Conservation (phyloP, 306 rosid species). For the Trifolium repens region DNA sequence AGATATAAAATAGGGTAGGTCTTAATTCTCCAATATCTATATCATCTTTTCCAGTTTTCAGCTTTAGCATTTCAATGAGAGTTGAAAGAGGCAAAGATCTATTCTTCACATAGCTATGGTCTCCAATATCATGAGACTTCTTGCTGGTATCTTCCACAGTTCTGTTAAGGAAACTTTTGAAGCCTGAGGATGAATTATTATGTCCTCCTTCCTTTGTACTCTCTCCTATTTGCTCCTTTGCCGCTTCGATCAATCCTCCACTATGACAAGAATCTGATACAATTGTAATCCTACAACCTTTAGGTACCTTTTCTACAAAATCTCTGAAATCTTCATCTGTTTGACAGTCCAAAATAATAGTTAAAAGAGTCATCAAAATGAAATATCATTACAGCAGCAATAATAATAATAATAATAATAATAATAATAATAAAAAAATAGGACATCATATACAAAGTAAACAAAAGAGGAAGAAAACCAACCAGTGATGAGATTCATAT, state of each 20-base stretch:
- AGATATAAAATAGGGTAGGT: constrained; percentile 62
- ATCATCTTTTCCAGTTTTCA: constrained; percentile 72
- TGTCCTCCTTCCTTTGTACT: too few species aligned
- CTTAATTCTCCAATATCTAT: constrained; percentile 73
- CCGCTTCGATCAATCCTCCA: too few species aligned
- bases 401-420: neutral
- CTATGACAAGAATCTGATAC: constrained; percentile 59
- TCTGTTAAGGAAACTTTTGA: too few species aligned
- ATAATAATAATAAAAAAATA: neutral
- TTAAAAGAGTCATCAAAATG: neutral
- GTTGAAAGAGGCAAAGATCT: constrained; percentile 63
- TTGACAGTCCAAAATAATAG: neutral
- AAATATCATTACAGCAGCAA: neutral
- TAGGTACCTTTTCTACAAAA: constrained; percentile 60
- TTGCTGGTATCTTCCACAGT: too few species aligned
- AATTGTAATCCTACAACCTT: constrained; percentile 64
- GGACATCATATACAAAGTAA: neutral
- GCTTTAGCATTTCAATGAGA: constrained; percentile 68
- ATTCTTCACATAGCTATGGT: neutral
- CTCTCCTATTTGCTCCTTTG: too few species aligned
- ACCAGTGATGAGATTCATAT: constrained; percentile 60
- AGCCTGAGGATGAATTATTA: too few species aligned
- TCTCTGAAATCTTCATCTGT: constrained; percentile 83
- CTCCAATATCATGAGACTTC: too few species aligned
- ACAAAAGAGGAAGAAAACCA: neutral